Base-by-base conservation (phyloP, 768 basidiomycete species). In the Termitomyces sp. region DNA sequence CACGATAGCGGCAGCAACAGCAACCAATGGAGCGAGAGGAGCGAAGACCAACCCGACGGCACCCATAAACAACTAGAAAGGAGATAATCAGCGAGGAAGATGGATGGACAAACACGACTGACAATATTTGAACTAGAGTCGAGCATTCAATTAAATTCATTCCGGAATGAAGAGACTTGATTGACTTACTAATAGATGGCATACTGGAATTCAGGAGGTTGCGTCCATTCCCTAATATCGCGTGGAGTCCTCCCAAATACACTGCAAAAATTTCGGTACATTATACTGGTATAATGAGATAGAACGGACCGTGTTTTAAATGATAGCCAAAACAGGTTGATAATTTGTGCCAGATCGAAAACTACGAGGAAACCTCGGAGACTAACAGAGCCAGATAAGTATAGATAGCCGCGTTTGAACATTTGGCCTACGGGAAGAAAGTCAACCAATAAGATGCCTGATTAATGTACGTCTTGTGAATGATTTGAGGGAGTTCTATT, bases 31-130 rank as follows among this genome's bases (percentile, higher is more conserved):
- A 0, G 96, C 95, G 6, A 99, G 74, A 13, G 96, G 96, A 0
- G 96, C 94, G 64, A 98, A 98, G 16, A 97, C 87, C 46, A 99
- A 71, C 0, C 86, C 95, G 44, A 99, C 92, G n/a, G 91, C 81
- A n/a, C 76, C 89, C 86, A 94, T 91, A 72, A 94, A 93, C 38
- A 93, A 72, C 85, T 88, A 60, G 40, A 54, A 32, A 40, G 20
- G 18, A 18, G 29, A 31, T 55, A 3, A 41, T 35, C 38, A 40
- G 0, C 9, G 11, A 39, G 27, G 29, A 36, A 53, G 29, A 52
- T 29, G 36, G 2, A 35, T 33, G 13, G 27, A 44, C 33, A 31
- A 33, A 23, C 16, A 65, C 50, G 56, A 73, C 79, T 56, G 63
- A 84, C 83, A 50, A 81, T 73, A 60, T 87, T 85, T 18, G 83